Conservation (phyloP, 2,329 filamentous ascomycete genomes). For the Emmonsiellopsis sp. region DNA sequence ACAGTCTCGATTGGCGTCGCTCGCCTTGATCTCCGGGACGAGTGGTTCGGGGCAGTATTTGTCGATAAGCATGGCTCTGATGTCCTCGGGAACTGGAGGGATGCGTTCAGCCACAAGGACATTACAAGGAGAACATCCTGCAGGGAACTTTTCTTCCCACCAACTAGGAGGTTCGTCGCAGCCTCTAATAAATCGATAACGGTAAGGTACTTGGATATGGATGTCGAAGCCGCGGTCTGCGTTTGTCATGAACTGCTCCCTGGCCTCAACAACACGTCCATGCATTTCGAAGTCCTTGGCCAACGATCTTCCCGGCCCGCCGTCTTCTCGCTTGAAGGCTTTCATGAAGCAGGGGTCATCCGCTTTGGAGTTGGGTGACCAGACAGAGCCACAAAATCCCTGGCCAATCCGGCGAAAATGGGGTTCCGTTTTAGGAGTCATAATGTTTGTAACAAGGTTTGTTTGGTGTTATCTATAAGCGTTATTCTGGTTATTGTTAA, state of each 20-base stretch:
- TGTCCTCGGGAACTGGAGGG: constrained; percentile 18
- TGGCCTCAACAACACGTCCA: constrained; percentile 12
- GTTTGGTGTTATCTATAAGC: too few relatives aligned
- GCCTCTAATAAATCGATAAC: constrained; percentile 16
- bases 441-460: not conserved
- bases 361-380: constrained; percentile 12
- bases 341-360: constrained; percentile 1
- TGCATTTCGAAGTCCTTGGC: constrained; percentile 25
- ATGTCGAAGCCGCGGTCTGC: not conserved
- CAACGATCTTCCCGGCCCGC: constrained; percentile 19
- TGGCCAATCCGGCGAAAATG: constrained; percentile 19
- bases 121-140: constrained; percentile 23
- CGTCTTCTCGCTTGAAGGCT: constrained; percentile 27
- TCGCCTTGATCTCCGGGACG: constrained; percentile 16
- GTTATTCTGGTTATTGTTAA: too few relatives aligned
- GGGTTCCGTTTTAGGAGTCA: not conserved
- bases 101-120: constrained; percentile 27
- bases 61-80: constrained; percentile 22
- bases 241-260: constrained; percentile 3
- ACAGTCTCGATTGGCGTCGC: constrained; percentile 35
- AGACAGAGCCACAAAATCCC: constrained; percentile 25
- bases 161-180: constrained; percentile 12
- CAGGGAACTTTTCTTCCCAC: constrained; percentile 23
- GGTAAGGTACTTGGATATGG: constrained; percentile 17
- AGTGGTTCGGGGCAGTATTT: constrained; percentile 23